Conservation (phyloP, 2,329 filamentous ascomycete species). For the Penicillium thymicola region DNA sequence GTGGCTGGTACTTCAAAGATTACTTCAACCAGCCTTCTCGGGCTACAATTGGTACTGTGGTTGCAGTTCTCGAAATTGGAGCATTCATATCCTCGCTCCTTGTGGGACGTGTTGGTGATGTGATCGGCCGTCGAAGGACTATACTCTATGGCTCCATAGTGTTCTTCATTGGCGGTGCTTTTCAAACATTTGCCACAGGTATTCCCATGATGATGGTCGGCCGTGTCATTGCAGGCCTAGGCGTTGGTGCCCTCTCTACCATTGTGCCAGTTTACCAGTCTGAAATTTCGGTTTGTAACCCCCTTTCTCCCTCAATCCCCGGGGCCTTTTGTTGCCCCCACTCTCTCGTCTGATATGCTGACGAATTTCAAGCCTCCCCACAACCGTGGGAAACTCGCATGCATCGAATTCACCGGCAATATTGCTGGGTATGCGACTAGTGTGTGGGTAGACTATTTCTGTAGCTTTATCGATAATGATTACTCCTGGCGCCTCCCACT, state of each 20-base stretch:
- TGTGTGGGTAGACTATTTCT: conserved; percentile 98
- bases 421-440: conserved; percentile 94
- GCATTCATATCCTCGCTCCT: conserved; percentile 85
- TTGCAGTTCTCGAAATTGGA: conserved; percentile 91
- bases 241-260: conserved; percentile 83
- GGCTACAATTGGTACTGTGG: conserved; percentile 92
- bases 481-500: conserved; percentile 88
- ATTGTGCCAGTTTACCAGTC: conserved; percentile 94
- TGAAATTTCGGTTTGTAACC: conserved; percentile 66
- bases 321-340: background rate
- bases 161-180: conserved; percentile 77
- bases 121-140: conserved; percentile 82
- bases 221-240: conserved; percentile 78
- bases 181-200: conserved; percentile 76
- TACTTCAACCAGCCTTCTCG: conserved; percentile 88
- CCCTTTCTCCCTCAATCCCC: background rate
- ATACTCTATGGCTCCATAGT: conserved; percentile 92
- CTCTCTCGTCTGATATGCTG: conserved; percentile 7
- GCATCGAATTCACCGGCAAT: conserved; percentile 97
- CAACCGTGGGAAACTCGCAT: conserved; percentile 90
- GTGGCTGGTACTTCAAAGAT: conserved; percentile 80
- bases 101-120: conserved; percentile 84
- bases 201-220: conserved; percentile 88
- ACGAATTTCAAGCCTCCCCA: conserved; percentile 65
- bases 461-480: conserved; percentile 80